These are phyloP conservation scores for Arabidopsis thaliana DNA, from an alignment of 345 rosid genomes.

Conservation along the genomic window DNA sequence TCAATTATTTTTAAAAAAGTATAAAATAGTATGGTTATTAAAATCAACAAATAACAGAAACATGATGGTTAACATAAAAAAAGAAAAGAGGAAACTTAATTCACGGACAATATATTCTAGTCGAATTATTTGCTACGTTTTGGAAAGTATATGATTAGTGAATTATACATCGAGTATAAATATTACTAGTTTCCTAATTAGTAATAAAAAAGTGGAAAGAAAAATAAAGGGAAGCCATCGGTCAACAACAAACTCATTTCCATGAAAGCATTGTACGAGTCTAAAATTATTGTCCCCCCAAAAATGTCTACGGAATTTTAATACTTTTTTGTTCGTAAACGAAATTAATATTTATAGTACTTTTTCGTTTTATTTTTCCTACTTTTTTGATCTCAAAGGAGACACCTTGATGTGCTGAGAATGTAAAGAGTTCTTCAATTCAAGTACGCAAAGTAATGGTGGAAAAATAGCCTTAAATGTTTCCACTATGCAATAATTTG, in stretches of 20 bases:
- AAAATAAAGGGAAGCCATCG: slow-evolving; percentile 10
- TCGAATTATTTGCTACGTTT: slow-evolving; percentile 2
- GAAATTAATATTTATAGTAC: not conserved
- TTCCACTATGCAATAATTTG: slow-evolving; percentile 39
- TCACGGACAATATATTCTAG: not conserved
- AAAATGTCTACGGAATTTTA: slow-evolving; percentile 3
- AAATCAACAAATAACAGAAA: not conserved
- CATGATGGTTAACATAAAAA: not conserved
- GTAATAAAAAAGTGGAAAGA: not conserved
- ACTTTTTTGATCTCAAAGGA: slow-evolving; percentile 11
- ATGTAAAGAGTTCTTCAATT: slow-evolving; percentile 32
- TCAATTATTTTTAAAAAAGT: not conserved
- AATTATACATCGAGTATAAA: not conserved
- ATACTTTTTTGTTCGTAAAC: not conserved
- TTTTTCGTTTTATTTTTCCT: not conserved
- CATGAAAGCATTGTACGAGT: slow-evolving; percentile 43
- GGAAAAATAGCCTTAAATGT: slow-evolving; percentile 35
- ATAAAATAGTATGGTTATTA: not conserved
- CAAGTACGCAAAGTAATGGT: slow-evolving; percentile 35
- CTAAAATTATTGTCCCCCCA: slow-evolving; percentile 33
- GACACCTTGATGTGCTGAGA: slow-evolving; percentile 36
- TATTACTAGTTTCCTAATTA: not conserved
- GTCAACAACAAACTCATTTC: slow-evolving; percentile 48
- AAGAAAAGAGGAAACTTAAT: not conserved
- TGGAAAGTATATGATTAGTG: not conserved